A percentile compares a stretch with the other conserved stretches of the same genome.
Evolutionary conservation across 305 asterid genomes (phyloP).

Genomic region (Coffea humblotiana): DNA sequence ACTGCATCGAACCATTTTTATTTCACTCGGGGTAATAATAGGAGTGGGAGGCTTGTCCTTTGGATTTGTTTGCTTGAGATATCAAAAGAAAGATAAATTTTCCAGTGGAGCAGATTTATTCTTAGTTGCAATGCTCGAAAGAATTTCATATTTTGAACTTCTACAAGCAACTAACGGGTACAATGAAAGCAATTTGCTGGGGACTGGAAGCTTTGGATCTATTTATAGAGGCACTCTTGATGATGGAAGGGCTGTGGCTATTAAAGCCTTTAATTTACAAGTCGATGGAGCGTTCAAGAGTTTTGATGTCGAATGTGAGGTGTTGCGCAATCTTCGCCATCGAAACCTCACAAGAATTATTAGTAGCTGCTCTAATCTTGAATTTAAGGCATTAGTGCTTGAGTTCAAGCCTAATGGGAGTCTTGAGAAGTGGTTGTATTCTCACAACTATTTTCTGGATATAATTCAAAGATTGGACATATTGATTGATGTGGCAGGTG

Average conservation of each 20-base stretch:
- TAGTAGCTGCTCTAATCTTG: not conserved
- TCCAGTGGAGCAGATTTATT: not conserved
- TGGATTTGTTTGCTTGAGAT: not conserved
- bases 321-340: not conserved
- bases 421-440: not conserved
- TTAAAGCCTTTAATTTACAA: conserved; percentile 12
- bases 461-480: not conserved
- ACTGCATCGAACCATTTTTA: not conserved
- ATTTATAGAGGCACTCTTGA: conserved; percentile 1
- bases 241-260: not conserved
- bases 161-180: not conserved
- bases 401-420: not conserved
- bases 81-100: not conserved
- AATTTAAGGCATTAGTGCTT: not conserved
- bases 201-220: conserved; percentile 14
- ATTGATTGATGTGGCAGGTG: not conserved
- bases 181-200: conserved; percentile 4
- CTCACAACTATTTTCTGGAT: not conserved
- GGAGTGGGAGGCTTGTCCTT: not conserved
- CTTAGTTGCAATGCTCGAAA: not conserved
- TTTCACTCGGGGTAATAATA: not conserved
- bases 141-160: conserved; percentile 7
- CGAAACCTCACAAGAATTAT: not conserved
- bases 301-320: not conserved
- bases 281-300: not conserved